phyloP scores from a whole-genome alignment of 345 rosid species.

The Eucalyptus globulus region DNA sequence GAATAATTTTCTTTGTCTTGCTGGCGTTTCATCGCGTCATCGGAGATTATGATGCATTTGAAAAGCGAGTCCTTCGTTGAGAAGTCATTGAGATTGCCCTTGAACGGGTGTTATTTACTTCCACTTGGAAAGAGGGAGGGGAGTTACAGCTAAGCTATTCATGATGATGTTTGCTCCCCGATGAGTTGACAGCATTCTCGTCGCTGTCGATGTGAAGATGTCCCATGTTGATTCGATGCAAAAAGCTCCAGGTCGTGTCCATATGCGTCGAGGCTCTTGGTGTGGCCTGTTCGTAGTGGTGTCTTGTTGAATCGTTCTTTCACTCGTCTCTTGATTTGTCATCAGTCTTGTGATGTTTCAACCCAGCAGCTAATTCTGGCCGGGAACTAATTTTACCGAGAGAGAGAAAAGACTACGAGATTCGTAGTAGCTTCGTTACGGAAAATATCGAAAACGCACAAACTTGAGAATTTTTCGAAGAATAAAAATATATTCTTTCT shows the following conservation, averaged over 20 bases:
- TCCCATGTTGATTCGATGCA: not conserved
- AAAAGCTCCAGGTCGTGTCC: not conserved
- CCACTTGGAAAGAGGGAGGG: not conserved
- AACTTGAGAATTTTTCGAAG: not conserved
- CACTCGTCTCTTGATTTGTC: not conserved
- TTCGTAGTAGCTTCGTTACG: not conserved
- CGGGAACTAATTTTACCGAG: not conserved
- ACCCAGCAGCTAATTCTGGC: not conserved
- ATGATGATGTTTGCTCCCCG: not conserved
- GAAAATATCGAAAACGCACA: not conserved
- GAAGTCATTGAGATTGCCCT: not conserved
- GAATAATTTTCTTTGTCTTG: not conserved
- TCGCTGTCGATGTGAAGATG: not conserved
- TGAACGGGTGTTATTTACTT: not conserved
- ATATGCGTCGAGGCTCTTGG: not conserved
- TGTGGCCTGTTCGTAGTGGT: not conserved
- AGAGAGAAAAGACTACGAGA: not conserved
- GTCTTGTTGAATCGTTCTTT: not conserved
- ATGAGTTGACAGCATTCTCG: not conserved
- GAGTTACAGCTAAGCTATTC: not conserved
- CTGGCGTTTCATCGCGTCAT: not conserved
- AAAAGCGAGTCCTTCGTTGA: not conserved
- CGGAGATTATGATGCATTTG: not conserved
- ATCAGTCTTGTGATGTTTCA: not conserved
- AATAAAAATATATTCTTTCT: fast-evolving